A percentile compares a stretch with the other conserved stretches of the same genome.
Evolutionary conservation across 208 protist genomes (phyloP).

Genomic region (Herpetomonas samuelpessoai): DNA sequence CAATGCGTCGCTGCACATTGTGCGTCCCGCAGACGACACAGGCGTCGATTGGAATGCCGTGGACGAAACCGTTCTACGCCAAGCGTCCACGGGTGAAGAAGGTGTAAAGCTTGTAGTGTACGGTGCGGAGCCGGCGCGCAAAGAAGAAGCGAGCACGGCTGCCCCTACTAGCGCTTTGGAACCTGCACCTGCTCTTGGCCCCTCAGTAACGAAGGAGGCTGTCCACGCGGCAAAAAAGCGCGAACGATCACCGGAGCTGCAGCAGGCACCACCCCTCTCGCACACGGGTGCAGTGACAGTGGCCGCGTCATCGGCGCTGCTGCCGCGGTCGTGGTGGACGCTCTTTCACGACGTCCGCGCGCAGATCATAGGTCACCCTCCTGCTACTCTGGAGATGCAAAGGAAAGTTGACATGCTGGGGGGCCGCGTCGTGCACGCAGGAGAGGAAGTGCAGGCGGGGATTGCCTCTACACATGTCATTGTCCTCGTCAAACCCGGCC

Average conservation of each 20-base stretch:
- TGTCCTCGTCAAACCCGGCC: not conserved
- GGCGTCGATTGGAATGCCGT: conserved; percentile 14
- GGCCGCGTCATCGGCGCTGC: not conserved
- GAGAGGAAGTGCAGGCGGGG: not conserved
- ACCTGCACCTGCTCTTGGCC: too few species aligned
- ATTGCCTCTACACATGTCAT: conserved; percentile 17
- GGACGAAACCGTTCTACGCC: conserved; percentile 6
- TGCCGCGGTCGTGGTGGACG: conserved; percentile 16
- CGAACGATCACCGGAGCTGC: not conserved
- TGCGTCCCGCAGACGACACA: conserved; percentile 15
- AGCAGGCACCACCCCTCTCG: not conserved
- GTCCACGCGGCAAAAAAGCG: not conserved
- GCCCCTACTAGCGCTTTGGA: too few species aligned
- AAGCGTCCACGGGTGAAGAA: not conserved
- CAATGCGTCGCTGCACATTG: conserved; percentile 28
- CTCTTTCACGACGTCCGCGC: conserved; percentile 13
- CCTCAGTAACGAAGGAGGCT: not conserved
- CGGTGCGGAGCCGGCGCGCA: conserved; percentile 2
- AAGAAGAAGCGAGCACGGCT: not conserved
- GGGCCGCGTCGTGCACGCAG: not conserved
- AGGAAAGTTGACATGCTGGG: conserved; percentile 10
- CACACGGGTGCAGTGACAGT: not conserved
- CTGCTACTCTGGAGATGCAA: not conserved
- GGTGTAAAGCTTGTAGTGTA: conserved; percentile 17
- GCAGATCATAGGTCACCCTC: not conserved